Evolutionary conservation across 768 basidiomycete species (phyloP), one percentile per base, ranked within the genome.

Genomic region (Boletus reticuloceps): DNA sequence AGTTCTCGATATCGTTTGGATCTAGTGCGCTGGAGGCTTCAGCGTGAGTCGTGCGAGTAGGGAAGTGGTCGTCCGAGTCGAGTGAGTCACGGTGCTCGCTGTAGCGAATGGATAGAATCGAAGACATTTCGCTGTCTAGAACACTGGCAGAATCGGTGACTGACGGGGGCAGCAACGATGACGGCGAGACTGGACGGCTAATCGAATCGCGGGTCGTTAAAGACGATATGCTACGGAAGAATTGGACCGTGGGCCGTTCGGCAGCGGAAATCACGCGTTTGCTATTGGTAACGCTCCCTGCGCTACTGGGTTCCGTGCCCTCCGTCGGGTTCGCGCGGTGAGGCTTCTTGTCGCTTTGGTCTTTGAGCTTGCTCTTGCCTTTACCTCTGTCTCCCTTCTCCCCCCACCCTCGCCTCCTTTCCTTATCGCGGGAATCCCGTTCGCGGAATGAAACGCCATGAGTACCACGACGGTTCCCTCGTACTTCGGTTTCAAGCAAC

Each of bases 21-120:
- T 85, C 82, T 44, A 86, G 72, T 7, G 83, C 77, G 5, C 79
- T 79, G 57, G 83, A 87, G 4, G 82, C 78, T 68, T 87, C 85
- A 27, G 78, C 77, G 61, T 87, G 83, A 19, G 85, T 81, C 9
- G 84, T 85, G 27, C 82, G 79, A 22, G 74, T 60, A 14, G 78
- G 77, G 0, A 61, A 31, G 39, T 44, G 64, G 6, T 69, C 62
- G 5, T 60, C 71, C 7, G 60, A 64, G 50, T 71, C 70, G 6
- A 63, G 20, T 0, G 66, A 68, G 19, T 61, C 64, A 8, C 69
- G 71, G 36, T 71, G 63, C 14, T 63, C 55, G 16, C 51, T 59
- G 16, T 57, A 47, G 31, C 43, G 48, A 29, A 56, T 42, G 31
- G 50, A 31, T 20, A 66, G 55, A 5, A 51, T 40, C 3, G 55